A percentile compares a stretch with the other conserved stretches of the same genome.
Evolutionary conservation across 371 early-diverging fungal species (phyloP).

Genomic region (Saksenaea vasiformis): DNA sequence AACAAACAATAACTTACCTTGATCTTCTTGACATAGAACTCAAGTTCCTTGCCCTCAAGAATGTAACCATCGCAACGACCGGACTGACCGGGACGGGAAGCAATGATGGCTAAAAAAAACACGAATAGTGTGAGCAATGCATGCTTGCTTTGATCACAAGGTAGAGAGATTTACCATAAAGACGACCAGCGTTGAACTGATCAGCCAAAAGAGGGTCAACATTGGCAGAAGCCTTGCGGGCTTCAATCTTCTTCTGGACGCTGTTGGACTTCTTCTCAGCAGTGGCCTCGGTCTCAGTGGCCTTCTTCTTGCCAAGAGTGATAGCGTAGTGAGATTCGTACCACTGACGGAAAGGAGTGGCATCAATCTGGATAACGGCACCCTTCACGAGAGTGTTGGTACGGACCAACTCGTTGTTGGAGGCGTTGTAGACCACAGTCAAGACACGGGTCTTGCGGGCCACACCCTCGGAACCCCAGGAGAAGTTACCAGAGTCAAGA

Average conservation of each 20-base stretch:
- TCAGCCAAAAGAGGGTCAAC: constrained; percentile 91
- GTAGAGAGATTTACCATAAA: constrained; percentile 75
- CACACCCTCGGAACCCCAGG: constrained; percentile 95
- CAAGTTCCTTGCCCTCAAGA: constrained; percentile 98
- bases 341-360: constrained; percentile 99
- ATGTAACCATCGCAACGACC: constrained; percentile 99
- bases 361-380: constrained; percentile 98
- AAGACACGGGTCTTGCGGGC: constrained; percentile 97
- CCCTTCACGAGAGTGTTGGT: constrained; percentile 99
- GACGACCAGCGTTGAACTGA: constrained; percentile 96
- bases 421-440: constrained; percentile 99
- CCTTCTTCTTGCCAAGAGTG: constrained; percentile 89
- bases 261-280: constrained; percentile 88
- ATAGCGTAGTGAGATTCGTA: constrained; percentile 95
- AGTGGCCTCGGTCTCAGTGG: constrained; percentile 55
- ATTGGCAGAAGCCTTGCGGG: constrained; percentile 80
- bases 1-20: constrained; percentile 51
- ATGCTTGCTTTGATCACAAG: no score
- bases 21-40: constrained; percentile 95
- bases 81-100: constrained; percentile 99
- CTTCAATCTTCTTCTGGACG: constrained; percentile 86
- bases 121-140: neutral
- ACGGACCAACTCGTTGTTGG: constrained; percentile 99
- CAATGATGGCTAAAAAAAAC: constrained; percentile 68
- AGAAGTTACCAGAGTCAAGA: constrained; percentile 97